These are phyloP conservation scores for Malassezia dermatis DNA, from an alignment of 1,284 basidiomycete species.

Conservation along the genomic window DNA sequence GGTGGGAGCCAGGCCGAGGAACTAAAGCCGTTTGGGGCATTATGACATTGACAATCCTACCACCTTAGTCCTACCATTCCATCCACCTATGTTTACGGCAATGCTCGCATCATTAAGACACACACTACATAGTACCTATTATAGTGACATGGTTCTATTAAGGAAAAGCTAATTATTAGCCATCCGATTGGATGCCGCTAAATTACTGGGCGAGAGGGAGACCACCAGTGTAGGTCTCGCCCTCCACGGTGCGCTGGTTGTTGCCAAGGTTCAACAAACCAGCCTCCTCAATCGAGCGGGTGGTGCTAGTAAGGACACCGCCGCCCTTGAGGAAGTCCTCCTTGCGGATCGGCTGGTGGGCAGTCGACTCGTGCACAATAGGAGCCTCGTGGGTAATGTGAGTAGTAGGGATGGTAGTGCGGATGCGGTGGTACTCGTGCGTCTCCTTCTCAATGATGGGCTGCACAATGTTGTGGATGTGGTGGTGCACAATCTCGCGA, in stretches of 20 bases:
- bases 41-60: neutral
- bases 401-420: constrained; percentile 40
- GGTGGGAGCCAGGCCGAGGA: constrained; percentile 9
- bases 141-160: constrained; percentile 10
- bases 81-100: too few relatives aligned
- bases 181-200: neutral
- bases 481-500: constrained; percentile 42
- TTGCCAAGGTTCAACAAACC: constrained; percentile 36
- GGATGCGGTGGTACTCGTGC: constrained; percentile 46
- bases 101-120: neutral
- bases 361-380: constrained; percentile 42
- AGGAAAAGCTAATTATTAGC: neutral
- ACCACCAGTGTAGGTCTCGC: constrained; percentile 19
- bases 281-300: constrained; percentile 25
- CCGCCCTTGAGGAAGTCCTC: constrained; percentile 39
- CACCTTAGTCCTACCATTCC: too few relatives aligned
- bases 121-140: constrained; percentile 1
- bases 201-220: constrained; percentile 5
- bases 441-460: constrained; percentile 46
- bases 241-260: constrained; percentile 36
- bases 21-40: constrained; percentile 4
- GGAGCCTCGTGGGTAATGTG: constrained; percentile 44
- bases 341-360: constrained; percentile 39
- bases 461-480: constrained; percentile 48
- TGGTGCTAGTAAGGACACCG: constrained; percentile 29